phyloP scores from a whole-genome alignment of 805 yeast genomes.

The Wickerhamomyces sydowiorum region DNA sequence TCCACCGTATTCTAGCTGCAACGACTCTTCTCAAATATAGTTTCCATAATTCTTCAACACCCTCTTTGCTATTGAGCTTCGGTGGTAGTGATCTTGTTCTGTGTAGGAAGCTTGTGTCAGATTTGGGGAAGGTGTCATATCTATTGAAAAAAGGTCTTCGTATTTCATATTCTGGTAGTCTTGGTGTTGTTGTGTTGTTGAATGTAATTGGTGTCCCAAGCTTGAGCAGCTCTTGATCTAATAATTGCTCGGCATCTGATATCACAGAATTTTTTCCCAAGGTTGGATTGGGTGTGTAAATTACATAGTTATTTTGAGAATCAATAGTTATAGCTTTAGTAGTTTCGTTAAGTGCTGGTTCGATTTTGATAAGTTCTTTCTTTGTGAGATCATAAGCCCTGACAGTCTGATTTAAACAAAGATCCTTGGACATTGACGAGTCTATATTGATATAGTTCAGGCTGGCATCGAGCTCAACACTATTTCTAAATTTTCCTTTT shows the following conservation, averaged over 20 bases:
- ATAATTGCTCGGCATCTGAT: conserved; percentile 16
- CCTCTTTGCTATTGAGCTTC: conserved; percentile 6
- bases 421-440: conserved; percentile 16
- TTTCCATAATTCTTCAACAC: conserved; percentile 25
- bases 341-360: conserved; percentile 8
- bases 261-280: conserved; percentile 13
- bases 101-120: conserved; percentile 2
- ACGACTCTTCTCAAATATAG: conserved; percentile 26
- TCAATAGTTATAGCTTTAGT: conserved; percentile 19
- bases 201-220: conserved; percentile 11
- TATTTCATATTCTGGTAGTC: conserved; percentile 8
- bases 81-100: conserved; percentile 20
- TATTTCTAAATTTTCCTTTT: conserved; percentile 21
- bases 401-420: conserved; percentile 15
- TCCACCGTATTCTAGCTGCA: conserved; percentile 26
- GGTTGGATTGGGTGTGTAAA: conserved; percentile 20
- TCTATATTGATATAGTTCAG: conserved; percentile 19
- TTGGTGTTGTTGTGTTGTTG: neutral
- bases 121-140: conserved; percentile 11
- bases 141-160: conserved; percentile 9
- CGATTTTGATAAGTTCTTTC: conserved; percentile 7
- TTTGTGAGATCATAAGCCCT: conserved; percentile 5
- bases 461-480: conserved; percentile 15
- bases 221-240: conserved; percentile 17
- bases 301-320: conserved; percentile 19